phyloP scores from a whole-genome alignment of 2,329 filamentous ascomycete genomes.

The Fusarium sp. region DNA sequence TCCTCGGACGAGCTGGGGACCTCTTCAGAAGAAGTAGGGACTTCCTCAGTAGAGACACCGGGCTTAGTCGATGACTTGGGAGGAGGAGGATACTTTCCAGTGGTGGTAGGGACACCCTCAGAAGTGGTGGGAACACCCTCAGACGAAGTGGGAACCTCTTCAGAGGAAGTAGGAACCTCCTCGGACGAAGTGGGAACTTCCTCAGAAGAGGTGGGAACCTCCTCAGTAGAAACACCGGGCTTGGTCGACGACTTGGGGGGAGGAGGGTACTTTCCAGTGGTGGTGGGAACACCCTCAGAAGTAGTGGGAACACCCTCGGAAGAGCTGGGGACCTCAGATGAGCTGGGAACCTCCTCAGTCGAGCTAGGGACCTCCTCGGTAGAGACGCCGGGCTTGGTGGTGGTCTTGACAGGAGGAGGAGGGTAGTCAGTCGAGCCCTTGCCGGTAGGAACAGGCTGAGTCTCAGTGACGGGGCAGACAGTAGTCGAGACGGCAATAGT shows the following conservation, averaged over 20 bases:
- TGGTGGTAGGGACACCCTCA: background rate
- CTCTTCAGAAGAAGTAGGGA: background rate
- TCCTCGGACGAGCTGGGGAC: background rate
- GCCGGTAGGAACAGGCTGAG: background rate
- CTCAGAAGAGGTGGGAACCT: background rate
- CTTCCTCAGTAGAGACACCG: background rate
- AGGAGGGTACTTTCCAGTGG: background rate
- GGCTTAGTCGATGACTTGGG: background rate
- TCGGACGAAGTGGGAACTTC: background rate
- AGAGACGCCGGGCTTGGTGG: background rate
- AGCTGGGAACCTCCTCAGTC: background rate
- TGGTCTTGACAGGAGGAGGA: background rate
- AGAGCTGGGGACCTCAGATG: background rate
- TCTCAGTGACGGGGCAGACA: slow-evolving; percentile 29
- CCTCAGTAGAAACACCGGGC: background rate
- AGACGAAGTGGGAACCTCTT: too few species aligned
- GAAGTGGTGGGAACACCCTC: background rate
- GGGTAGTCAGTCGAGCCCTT: background rate
- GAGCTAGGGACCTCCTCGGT: background rate
- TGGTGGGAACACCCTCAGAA: background rate
- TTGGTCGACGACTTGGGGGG: background rate
- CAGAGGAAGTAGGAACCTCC: background rate
- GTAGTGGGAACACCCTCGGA: background rate
- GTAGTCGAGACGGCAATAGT: slow-evolving; percentile 29
- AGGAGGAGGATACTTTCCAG: background rate